Evolutionary conservation across 1,284 basidiomycete species (phyloP).

Genomic region (Marasmius oreades): DNA sequence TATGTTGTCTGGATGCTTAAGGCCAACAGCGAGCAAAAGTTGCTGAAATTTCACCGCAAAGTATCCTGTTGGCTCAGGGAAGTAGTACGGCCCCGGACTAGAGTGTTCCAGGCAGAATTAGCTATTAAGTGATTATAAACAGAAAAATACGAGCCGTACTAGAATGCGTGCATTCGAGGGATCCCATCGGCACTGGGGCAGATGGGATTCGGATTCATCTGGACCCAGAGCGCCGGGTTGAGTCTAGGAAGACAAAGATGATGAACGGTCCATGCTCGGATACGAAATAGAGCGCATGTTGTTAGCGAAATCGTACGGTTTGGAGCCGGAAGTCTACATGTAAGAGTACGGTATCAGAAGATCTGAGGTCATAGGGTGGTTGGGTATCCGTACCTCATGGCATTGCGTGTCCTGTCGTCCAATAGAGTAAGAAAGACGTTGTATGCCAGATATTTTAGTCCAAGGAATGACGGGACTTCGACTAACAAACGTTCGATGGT

Average conservation of each 20-base stretch:
- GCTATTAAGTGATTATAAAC: not conserved
- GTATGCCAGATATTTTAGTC: not conserved
- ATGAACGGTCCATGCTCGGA: conserved; percentile 3
- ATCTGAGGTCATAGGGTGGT: not conserved
- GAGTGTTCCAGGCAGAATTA: not conserved
- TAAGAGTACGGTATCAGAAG: not conserved
- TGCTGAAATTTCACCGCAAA: not conserved
- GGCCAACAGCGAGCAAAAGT: not conserved
- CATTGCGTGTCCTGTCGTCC: not conserved
- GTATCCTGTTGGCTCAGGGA: conserved; percentile 3
- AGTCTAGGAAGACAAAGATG: conserved; percentile 6
- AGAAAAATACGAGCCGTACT: not conserved
- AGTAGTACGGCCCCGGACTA: conserved; percentile 6
- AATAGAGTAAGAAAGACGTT: conserved; percentile 4
- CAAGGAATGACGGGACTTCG: not conserved
- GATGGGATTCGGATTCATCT: not conserved
- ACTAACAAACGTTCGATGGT: not conserved
- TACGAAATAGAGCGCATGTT: not conserved
- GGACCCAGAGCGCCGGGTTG: conserved; percentile 6
- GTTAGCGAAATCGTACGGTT: not conserved
- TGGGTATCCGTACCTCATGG: conserved; percentile 1
- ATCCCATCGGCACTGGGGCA: not conserved
- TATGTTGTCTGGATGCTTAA: not conserved
- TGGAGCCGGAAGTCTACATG: conserved; percentile 2
- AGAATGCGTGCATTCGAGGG: conserved; percentile 5